Evolutionary conservation across 805 yeast species (phyloP), one percentile per base, ranked within the genome.

Genomic region (Saturnispora sanitii): DNA sequence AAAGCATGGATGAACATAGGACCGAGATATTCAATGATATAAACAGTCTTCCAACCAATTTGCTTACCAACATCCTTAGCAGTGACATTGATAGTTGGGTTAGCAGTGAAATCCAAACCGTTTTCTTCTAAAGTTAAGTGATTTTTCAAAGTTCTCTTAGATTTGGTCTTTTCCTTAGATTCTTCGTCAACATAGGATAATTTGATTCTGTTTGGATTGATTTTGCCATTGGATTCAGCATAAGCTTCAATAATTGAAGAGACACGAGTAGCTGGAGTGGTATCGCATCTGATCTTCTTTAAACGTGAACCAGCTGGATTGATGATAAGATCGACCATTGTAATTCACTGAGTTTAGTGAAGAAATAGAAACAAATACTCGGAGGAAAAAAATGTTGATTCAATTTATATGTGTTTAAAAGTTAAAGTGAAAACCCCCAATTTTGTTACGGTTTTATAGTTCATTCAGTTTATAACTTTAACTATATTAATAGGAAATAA

Each of bases 41-140:
- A 92, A n/a, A 90, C 97, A 3, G 86, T 72, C 62, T 82, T 74
- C 96, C 96, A 92, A 4, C 79, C 78, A 44, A 92, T 75, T 62
- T 92, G 98, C 1, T 88, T 87, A 17, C 98, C 98, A 46, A 90
- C 67, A 56, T 90, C 98, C 59, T 90, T 88, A 41, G 82, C 82
- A 48, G 64, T 73, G 12, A 87, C 65, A 12, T 62, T 67, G 19
- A 67, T 52, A 8, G 65, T 49, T 18, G 63, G 61, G 32, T 65
- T 34, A 12, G 51, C 44, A 3, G 46, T 44, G 38, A 60, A 57
- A 35, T 46, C 54, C n/a, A 62, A 54, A 1, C 74, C 73, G 44
- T 70, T 70, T n/a, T 61, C 67, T 25, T 56, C 60, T 31, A 80
- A 61, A 15, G 72, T 58, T 40, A 67, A 65, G 31, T 64, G 64